Conservation (phyloP, 805 yeast genomes). For the Nakazawaea ambrosiae region DNA sequence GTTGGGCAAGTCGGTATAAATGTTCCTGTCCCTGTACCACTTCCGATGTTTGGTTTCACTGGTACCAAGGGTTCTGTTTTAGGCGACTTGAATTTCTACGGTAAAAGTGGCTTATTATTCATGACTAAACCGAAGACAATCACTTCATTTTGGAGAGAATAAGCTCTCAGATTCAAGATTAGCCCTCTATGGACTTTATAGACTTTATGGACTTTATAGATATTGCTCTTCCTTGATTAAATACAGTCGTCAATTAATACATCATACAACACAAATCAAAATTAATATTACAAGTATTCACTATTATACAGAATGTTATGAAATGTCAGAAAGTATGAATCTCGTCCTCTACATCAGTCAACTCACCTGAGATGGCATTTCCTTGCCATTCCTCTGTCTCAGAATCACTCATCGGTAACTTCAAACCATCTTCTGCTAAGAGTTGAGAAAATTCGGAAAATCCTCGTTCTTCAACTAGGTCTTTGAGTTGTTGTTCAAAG, state of each 20-base stretch:
- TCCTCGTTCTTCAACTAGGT: not conserved
- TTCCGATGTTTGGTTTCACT: slow-evolving; percentile 77
- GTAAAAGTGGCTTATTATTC: slow-evolving; percentile 64
- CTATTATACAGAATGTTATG: too few species aligned
- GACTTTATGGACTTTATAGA: not conserved
- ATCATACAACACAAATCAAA: not conserved
- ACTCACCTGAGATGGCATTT: not conserved
- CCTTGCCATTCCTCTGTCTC: not conserved
- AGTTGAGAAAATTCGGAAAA: not conserved
- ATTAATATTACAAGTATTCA: too few species aligned
- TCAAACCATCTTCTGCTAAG: not conserved
- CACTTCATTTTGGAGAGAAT: slow-evolving; percentile 54
- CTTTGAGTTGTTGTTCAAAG: not conserved
- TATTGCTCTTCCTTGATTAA: not conserved
- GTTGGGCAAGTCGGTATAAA: slow-evolving; percentile 75
- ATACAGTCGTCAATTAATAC: too few species aligned
- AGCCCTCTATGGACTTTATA: not conserved
- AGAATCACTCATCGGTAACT: not conserved
- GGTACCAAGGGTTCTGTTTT: slow-evolving; percentile 71
- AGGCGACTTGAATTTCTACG: slow-evolving; percentile 76
- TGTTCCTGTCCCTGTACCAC: slow-evolving; percentile 76
- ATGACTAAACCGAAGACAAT: slow-evolving; percentile 73
- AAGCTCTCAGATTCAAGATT: not conserved
- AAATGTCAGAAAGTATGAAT: too few species aligned
- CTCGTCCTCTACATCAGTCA: not conserved